phyloP scores from a whole-genome alignment of 164 flowering plant genomes.

The Annona squamosa region DNA sequence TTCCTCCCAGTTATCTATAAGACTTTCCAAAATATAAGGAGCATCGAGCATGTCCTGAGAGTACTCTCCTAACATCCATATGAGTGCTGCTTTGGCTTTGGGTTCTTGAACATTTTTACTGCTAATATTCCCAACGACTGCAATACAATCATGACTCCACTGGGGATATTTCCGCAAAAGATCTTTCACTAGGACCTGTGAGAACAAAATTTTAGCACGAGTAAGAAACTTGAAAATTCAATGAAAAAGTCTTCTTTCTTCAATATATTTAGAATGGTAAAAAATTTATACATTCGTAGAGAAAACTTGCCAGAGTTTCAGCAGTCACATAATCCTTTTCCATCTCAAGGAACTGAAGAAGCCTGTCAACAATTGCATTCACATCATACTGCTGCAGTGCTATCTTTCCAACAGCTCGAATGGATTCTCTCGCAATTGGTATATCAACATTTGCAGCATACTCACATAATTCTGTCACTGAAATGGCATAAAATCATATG shows the following conservation, averaged over 20 bases:
- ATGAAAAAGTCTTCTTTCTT: not conserved
- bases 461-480: slow-evolving; percentile 98
- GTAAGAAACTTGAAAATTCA: not conserved
- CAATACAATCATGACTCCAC: slow-evolving; percentile 99
- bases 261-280: not conserved
- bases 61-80: slow-evolving; percentile 99
- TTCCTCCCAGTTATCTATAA: slow-evolving; percentile 90
- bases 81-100: slow-evolving; percentile 93
- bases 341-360: slow-evolving; percentile 99
- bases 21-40: slow-evolving; percentile 80
- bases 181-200: slow-evolving; percentile 94
- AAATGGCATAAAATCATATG: slow-evolving; percentile 24
- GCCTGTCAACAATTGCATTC: slow-evolving; percentile 98
- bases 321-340: slow-evolving; percentile 99
- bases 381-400: slow-evolving; percentile 99
- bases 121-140: slow-evolving; percentile 96
- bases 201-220: not conserved
- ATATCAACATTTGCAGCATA: slow-evolving; percentile 98
- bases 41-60: slow-evolving; percentile 94
- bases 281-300: slow-evolving; percentile 1
- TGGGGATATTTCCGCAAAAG: slow-evolving; percentile 95
- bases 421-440: slow-evolving; percentile 95
- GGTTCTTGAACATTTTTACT: slow-evolving; percentile 94
- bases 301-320: slow-evolving; percentile 64
- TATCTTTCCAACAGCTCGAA: slow-evolving; percentile 97